Evolutionary conservation across 768 basidiomycete genomes (phyloP).

Genomic region (Suillus brevipes): DNA sequence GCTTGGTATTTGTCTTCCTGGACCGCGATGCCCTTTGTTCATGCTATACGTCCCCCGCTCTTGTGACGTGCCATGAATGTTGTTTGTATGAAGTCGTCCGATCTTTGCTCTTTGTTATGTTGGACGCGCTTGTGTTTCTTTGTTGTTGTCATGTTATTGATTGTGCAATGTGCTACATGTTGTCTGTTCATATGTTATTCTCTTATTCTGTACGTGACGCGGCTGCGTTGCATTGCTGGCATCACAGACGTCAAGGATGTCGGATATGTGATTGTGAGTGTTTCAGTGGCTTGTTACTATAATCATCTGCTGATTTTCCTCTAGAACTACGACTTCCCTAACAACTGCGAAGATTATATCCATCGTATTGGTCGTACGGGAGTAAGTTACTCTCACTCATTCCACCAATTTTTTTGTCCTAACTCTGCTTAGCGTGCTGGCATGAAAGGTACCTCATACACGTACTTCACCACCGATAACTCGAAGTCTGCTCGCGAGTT

Average conservation of each 20-base stretch:
- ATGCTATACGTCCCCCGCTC: constrained; percentile 4
- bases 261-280: constrained; percentile 89
- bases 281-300: constrained; percentile 4
- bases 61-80: constrained; percentile 8
- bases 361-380: constrained; percentile 99
- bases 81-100: constrained; percentile 2
- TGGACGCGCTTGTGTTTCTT: constrained; percentile 34
- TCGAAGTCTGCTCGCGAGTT: constrained; percentile 93
- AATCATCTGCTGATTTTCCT: constrained; percentile 11
- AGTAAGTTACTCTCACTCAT: constrained; percentile 41
- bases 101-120: constrained; percentile 21
- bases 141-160: constrained; percentile 30
- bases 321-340: constrained; percentile 97
- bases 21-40: constrained; percentile 24
- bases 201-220: constrained; percentile 26
- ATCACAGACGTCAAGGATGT: constrained; percentile 97
- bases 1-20: constrained; percentile 25
- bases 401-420: constrained; percentile 14
- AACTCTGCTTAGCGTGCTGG: constrained; percentile 69
- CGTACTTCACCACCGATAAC: constrained; percentile 97
- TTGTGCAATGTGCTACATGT: constrained; percentile 35
- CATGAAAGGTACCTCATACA: constrained; percentile 88
- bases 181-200: constrained; percentile 16
- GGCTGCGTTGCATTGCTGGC: constrained; percentile 32
- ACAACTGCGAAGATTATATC: constrained; percentile 97